Evolutionary conservation across 306 rosid species (phyloP).

Genomic region (Lathyrus aphaca): DNA sequence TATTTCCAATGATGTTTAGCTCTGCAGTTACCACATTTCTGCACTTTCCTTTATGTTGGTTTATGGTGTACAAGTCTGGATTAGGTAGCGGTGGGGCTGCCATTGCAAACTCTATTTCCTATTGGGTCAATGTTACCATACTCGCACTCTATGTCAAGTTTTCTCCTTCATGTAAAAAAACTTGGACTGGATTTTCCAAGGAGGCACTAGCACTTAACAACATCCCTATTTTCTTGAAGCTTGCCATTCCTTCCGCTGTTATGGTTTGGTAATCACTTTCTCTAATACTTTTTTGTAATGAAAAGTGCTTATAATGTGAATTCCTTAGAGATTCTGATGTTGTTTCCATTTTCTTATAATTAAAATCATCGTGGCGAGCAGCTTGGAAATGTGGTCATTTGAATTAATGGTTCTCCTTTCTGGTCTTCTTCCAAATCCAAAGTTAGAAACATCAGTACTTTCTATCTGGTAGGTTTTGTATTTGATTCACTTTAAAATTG

Average conservation of each 20-base stretch:
- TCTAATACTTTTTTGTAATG: neutral
- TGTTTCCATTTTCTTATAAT: too few species aligned
- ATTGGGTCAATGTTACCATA: neutral
- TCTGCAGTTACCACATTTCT: conserved; percentile 51
- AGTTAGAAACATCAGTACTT: conserved; percentile 67
- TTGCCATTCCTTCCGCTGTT: conserved; percentile 77
- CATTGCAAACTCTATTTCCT: neutral
- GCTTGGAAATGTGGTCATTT: conserved; percentile 75
- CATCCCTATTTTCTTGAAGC: conserved; percentile 51
- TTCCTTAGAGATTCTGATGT: too few species aligned
- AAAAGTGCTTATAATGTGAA: too few species aligned
- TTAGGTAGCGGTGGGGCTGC: neutral
- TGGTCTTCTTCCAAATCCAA: conserved; percentile 24
- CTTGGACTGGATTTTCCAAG: conserved; percentile 45
- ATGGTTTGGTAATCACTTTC: conserved; percentile 71
- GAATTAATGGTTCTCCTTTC: conserved; percentile 29
- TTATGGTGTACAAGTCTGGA: neutral
- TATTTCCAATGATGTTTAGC: conserved; percentile 67
- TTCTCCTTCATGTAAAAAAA: conserved; percentile 7
- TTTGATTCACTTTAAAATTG: neutral
- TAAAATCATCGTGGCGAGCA: neutral
- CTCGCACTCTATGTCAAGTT: neutral
- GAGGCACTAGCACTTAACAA: conserved; percentile 51
- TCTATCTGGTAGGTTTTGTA: conserved; percentile 54
- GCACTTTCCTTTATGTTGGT: conserved; percentile 42